phyloP scores from a whole-genome alignment of 1,139 yeast species.

The Taphrina communis region DNA sequence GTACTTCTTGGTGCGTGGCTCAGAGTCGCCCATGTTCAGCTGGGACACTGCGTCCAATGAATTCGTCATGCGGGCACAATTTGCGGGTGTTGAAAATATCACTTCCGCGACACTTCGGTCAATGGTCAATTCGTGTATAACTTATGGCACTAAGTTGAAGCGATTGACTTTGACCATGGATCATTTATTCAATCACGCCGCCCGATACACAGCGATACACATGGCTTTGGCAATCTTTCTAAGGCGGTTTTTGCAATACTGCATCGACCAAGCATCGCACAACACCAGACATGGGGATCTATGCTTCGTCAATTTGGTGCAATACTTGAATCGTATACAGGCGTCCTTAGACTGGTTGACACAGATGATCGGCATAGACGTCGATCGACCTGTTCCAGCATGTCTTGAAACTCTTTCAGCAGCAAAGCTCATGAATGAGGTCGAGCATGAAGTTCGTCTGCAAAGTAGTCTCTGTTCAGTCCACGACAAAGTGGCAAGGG shows the following conservation, averaged over 20 bases:
- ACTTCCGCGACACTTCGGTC: neutral
- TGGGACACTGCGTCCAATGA: neutral
- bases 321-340: neutral
- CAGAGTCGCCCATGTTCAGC: conserved; percentile 1
- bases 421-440: neutral
- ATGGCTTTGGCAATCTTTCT: conserved; percentile 9
- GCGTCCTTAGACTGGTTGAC: conserved; percentile 3
- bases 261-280: conserved; percentile 1
- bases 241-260: conserved; percentile 8
- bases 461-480: conserved; percentile 3
- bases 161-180: conserved; percentile 2
- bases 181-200: neutral
- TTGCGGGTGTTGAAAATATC: neutral
- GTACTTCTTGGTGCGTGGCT: neutral
- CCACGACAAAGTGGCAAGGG: conserved; percentile 10
- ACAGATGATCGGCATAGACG: neutral
- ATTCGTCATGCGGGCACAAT: neutral
- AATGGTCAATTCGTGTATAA: neutral
- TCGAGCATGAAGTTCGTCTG: conserved; percentile 3
- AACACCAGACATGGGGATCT: neutral
- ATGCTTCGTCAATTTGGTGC: neutral
- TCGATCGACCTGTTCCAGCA: neutral
- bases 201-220: neutral
- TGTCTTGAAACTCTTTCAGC: neutral
- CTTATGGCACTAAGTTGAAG: conserved; percentile 6